Evolutionary conservation across 2,329 filamentous ascomycete genomes (phyloP), one percentile per base, ranked within the genome.

Genomic region (Curvularia sp.): DNA sequence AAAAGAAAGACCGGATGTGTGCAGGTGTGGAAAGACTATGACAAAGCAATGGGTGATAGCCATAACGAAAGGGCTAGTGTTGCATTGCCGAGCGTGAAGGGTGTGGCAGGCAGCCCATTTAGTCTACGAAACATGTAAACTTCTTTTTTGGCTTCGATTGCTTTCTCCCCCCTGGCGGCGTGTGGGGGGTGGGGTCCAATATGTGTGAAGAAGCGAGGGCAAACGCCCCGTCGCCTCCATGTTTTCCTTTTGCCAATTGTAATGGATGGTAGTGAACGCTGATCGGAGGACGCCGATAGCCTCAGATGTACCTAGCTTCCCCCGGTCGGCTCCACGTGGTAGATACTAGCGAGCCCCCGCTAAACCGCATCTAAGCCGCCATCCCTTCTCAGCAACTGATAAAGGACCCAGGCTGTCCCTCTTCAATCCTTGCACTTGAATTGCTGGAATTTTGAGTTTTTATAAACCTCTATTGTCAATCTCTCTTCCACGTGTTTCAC

Each of bases 241-340:
- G 12, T 44, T 10, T 64, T 56, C 26, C 55, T 65, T 63, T 60
- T 64, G 31, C 18, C 7, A n/a, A 10, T 38, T 44, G 15, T 53
- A 22, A 20, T 44, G 53, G 51, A 7, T 56, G 31, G 39, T 57
- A 28, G 42, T 31, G 22, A 47, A 22, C 22, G 55, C 48, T 50
- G 48, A 50, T 67, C 64, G 64, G 64, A 65, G 61, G 49, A 41
- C 63, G 63, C 64, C 64, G 64, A 65, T 35, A 42, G 48, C 51
- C 51, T 31, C 42, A 38, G 33, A 44, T 31, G 46, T 41, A 38
- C 31, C 31, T 49, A 48, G 44, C 20, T 22, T 49, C 30, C 47
- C 46, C 31, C 60, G 62, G 57, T 55, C 50, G 44, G 51, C 61
- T 67, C 60, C 64, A 65, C 58, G 60, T 63, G 60, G 58, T 60